A percentile compares a stretch with the other conserved stretches of the same genome.
These are phyloP conservation scores for Vigna mungo DNA, from an alignment of 306 rosid genomes.

Conservation along the genomic window DNA sequence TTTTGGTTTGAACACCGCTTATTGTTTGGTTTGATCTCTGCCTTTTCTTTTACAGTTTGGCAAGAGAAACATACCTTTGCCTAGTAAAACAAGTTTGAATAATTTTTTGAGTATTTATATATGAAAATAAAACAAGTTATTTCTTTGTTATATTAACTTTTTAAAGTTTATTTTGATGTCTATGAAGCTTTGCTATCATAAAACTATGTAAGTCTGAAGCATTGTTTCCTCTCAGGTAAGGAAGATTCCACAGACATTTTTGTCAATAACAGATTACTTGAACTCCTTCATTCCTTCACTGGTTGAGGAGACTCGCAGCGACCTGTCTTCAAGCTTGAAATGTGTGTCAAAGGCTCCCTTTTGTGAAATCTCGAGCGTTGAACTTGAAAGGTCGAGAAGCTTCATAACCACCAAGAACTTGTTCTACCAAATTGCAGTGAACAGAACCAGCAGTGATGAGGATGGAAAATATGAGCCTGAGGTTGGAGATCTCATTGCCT, in stretches of 20 bases:
- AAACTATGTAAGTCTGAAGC: constrained; percentile 7
- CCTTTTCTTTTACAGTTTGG: background rate
- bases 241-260: constrained; percentile 56
- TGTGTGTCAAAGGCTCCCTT: constrained; percentile 45
- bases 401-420: constrained; percentile 26
- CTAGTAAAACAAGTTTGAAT: too few species aligned
- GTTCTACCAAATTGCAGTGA: constrained; percentile 33
- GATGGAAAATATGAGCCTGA: constrained; percentile 49
- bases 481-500: constrained; percentile 61
- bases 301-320: constrained; percentile 65
- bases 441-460: background rate
- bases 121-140: too few species aligned
- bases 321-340: constrained; percentile 49
- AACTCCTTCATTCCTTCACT: constrained; percentile 57
- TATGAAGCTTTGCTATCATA: background rate
- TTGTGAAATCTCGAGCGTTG: constrained; percentile 43
- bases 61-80: background rate
- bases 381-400: background rate
- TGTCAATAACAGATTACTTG: constrained; percentile 46
- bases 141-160: too few species aligned
- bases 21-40: background rate
- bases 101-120: too few species aligned
- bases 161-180: background rate
- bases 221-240: constrained; percentile 49
- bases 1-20: background rate